These are phyloP conservation scores for Solanum habrochaites DNA, from an alignment of 257 asterid species.

Conservation along the genomic window DNA sequence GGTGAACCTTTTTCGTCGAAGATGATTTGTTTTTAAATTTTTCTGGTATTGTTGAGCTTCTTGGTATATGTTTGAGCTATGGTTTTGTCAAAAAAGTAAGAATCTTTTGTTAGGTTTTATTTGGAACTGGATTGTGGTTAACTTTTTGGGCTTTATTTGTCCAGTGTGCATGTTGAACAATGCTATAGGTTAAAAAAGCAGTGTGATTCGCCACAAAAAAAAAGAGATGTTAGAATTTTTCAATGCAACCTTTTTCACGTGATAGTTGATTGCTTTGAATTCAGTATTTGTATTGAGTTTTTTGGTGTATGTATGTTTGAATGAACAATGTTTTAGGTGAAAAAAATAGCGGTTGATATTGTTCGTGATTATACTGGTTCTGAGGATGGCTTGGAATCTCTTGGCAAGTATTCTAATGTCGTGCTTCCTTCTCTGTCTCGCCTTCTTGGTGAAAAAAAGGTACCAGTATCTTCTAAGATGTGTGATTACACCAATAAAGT, in stretches of 20 bases:
- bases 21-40: background rate
- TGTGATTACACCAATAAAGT: background rate
- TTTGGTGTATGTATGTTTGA: background rate
- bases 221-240: background rate
- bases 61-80: background rate
- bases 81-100: background rate
- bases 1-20: background rate
- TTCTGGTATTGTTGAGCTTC: background rate
- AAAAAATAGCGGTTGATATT: conserved; percentile 66
- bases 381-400: conserved; percentile 74
- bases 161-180: background rate
- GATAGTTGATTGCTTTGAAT: background rate
- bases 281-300: background rate
- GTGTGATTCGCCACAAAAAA: background rate
- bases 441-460: conserved; percentile 71
- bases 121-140: background rate
- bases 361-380: conserved; percentile 92
- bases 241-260: background rate
- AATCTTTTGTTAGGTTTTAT: background rate
- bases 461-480: background rate
- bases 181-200: background rate
- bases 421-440: conserved; percentile 50
- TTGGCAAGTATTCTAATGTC: conserved; percentile 37
- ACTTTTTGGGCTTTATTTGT: background rate
- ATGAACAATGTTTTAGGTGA: conserved; percentile 30